These are phyloP conservation scores for Citrus reticulata DNA, from an alignment of 345 rosid genomes.

Conservation along the genomic window DNA sequence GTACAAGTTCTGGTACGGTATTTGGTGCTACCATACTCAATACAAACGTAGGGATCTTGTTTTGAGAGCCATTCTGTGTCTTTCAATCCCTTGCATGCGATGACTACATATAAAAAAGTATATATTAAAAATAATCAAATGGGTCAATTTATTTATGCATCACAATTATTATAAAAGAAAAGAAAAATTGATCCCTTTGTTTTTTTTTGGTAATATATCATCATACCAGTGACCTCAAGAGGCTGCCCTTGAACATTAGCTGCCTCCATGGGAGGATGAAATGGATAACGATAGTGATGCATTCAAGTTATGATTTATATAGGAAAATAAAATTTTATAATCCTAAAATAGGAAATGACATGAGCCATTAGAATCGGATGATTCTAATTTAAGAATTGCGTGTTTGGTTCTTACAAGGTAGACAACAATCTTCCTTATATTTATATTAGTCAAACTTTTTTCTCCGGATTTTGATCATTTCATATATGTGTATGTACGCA, in stretches of 20 bases:
- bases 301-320: background rate
- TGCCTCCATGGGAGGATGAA: conserved; percentile 24
- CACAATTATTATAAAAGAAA: background rate
- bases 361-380: background rate
- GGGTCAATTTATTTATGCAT: background rate
- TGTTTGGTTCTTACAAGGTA: background rate
- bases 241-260: conserved; percentile 66
- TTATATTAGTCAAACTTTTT: background rate
- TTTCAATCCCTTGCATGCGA: conserved; percentile 59
- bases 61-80: conserved; percentile 75
- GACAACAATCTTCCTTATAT: background rate
- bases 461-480: too few species aligned
- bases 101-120: conserved; percentile 27
- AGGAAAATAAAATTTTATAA: background rate
- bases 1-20: conserved; percentile 65
- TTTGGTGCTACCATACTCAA: conserved; percentile 50
- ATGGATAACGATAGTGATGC: background rate
- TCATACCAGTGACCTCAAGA: conserved; percentile 77
- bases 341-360: background rate
- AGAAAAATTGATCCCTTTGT: background rate
- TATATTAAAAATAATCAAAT: background rate
- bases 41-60: conserved; percentile 66
- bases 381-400: background rate
- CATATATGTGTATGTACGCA: too few species aligned
- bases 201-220: background rate